Base-by-base conservation (phyloP, 2,329 filamentous ascomycete genomes). In the Ascochyta pisi region DNA sequence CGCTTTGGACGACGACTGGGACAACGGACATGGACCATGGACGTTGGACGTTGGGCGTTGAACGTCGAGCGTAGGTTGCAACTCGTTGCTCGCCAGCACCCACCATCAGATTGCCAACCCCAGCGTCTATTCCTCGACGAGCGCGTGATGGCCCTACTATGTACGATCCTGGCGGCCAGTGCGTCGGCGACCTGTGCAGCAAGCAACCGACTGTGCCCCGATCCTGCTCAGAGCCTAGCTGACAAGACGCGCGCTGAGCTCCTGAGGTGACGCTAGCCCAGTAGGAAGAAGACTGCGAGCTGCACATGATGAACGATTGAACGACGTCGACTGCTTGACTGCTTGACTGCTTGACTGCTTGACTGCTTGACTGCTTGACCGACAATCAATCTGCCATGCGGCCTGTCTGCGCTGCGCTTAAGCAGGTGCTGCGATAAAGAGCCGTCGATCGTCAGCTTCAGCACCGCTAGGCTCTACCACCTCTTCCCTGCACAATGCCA, bases 151-250 rank as follows among this genome's bases (percentile, higher is more conserved):
- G 37, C 23, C 44, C 19, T 19, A 19, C 19, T 19, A 19, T 3
- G 19, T 46, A 39, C 31, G 43, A 62, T 66, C 59, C 63, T 61
- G 61, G 64, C 54, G 49, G 59, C 56, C 57, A 50, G 42, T 55
- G 64, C 63, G 56, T 68, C 70, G 69, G 66, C 68, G 71, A 73
- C 68, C 69, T 65, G 37, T 54, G 41, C 58, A 54, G 57, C 60
- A 62, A 57, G 27, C 27, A 31, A 31, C 12, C 29, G 29, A 31
- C 68, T 62, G 65, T 70, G 67, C 66, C 61, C 48, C 63, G 58
- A 61, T 66, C 40, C 49, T 50, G 54, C 50, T 44, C 40, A 23
- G 41, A 38, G 54, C 33, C 58, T 66, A 65, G 66, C 65, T 70
- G 66, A 68, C 62, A 58, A 19, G 19, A 67, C 58, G 64, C 63